phyloP scores from a whole-genome alignment of 768 basidiomycete species.

The Paxillus ammoniavirescens region DNA sequence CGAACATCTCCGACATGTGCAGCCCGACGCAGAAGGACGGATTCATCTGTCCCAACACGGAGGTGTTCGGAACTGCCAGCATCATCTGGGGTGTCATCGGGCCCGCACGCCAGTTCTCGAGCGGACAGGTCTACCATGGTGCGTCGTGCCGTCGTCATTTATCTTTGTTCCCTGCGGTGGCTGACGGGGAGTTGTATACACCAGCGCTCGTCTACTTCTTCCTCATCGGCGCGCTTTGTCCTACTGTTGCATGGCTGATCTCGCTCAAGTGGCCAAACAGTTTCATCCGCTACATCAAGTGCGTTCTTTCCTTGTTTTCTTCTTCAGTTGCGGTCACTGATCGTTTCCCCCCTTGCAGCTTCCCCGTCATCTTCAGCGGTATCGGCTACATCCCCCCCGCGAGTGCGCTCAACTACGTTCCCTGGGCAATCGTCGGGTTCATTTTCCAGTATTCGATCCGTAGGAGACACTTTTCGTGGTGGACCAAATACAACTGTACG shows the following conservation, averaged over 20 bases:
- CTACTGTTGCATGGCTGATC: conserved; percentile 52
- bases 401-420: conserved; percentile 61
- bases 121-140: conserved; percentile 60
- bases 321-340: not conserved
- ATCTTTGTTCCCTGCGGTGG: not conserved
- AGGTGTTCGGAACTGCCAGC: conserved; percentile 77
- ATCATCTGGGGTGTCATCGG: conserved; percentile 86
- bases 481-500: conserved; percentile 52
- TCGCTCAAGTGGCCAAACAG: conserved; percentile 61
- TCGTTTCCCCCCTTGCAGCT: conserved; percentile 26
- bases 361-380: conserved; percentile 54
- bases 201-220: conserved; percentile 66
- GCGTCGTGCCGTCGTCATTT: not conserved
- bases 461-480: conserved; percentile 62
- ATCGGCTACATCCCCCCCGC: conserved; percentile 64
- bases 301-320: conserved; percentile 20
- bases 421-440: conserved; percentile 65
- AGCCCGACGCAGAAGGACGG: conserved; percentile 35
- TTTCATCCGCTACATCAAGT: conserved; percentile 64
- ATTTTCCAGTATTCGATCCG: conserved; percentile 64
- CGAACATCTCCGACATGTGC: conserved; percentile 38
- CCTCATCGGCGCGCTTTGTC: conserved; percentile 68
- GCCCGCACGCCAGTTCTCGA: conserved; percentile 66
- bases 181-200: not conserved
- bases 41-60: conserved; percentile 68